Evolutionary conservation across 2,329 filamentous ascomycete genomes (phyloP).

Genomic region (Diaporthe caulivora): DNA sequence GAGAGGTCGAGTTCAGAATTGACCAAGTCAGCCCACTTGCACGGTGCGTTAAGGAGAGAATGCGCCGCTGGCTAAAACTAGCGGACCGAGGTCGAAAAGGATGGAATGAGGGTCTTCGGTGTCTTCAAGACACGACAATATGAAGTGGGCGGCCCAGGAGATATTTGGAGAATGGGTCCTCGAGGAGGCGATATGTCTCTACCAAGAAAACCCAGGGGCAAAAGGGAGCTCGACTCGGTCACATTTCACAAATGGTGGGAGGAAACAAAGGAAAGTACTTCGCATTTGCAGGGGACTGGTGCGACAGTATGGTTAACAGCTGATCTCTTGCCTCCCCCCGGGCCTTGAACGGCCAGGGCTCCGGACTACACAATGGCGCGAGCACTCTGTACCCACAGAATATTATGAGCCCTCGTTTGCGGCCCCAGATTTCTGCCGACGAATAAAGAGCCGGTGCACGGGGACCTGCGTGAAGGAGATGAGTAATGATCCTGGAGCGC

Average conservation of each 20-base stretch:
- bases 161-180: not conserved
- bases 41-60: constrained; percentile 20
- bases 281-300: not conserved
- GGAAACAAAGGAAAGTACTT: not conserved
- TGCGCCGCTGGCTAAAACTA: not conserved
- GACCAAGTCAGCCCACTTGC: constrained; percentile 4
- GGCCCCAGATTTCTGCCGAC: not conserved
- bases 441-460: not conserved
- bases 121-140: constrained; percentile 4
- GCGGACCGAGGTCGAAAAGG: not conserved
- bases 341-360: not conserved
- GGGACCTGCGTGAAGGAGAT: not conserved
- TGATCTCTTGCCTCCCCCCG: not conserved
- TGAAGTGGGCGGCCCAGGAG: constrained; percentile 7
- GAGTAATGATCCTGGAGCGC: not conserved
- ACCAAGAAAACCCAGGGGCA: not conserved
- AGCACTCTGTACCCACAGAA: not conserved
- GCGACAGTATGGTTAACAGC: not conserved
- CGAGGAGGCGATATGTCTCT: constrained; percentile 1
- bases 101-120: not conserved
- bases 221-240: not conserved
- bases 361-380: not conserved
- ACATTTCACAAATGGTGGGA: constrained; percentile 6
- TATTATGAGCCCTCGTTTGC: not conserved
- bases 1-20: not conserved